Conservation (phyloP, 192 early-diverging fungal genomes). For the Neocallimastix lanati region DNA sequence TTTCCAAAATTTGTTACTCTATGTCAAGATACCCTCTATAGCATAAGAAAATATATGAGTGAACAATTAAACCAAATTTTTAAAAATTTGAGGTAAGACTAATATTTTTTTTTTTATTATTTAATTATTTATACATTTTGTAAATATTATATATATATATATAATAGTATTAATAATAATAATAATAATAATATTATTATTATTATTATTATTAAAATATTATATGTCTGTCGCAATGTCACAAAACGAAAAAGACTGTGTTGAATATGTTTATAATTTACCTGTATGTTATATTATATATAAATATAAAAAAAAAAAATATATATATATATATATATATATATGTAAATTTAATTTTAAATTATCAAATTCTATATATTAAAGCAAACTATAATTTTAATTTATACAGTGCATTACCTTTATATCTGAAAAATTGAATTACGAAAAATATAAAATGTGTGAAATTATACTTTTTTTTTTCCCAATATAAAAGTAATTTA, state of each 20-base stretch:
- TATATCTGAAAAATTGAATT: background rate
- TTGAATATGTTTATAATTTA: background rate
- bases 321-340: too few species aligned
- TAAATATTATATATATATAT: too few species aligned
- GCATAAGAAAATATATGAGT: background rate
- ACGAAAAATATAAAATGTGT: background rate
- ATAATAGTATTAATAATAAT: too few species aligned
- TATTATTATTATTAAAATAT: background rate
- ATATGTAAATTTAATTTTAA: too few species aligned
- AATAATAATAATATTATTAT: too few species aligned
- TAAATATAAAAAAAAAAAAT: too few species aligned
- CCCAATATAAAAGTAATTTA: background rate
- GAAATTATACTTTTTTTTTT: background rate
- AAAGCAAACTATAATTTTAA: too few species aligned
- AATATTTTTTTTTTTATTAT: too few species aligned
- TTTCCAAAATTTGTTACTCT: background rate
- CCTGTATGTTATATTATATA: background rate
- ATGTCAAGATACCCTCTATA: background rate
- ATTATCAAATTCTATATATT: too few species aligned
- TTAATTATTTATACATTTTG: too few species aligned
- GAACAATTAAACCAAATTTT: background rate
- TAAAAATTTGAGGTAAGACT: background rate
- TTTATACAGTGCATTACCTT: background rate
- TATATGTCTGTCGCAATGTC: background rate
- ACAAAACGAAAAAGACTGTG: background rate